phyloP scores from a whole-genome alignment of 176 grass and related monocot species.

The Eleusine coracana region DNA sequence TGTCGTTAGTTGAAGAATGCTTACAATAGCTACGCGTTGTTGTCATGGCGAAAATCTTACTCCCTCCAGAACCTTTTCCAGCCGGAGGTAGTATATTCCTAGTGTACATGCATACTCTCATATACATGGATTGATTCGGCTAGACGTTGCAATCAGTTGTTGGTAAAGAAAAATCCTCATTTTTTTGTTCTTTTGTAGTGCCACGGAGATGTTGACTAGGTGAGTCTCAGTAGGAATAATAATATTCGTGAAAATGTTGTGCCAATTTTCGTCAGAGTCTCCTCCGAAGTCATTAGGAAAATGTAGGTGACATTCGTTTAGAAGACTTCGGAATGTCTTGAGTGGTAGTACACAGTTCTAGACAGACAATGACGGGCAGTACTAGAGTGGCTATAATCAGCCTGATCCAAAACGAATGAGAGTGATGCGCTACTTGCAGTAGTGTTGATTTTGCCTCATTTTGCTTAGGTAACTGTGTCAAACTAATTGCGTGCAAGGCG shows the following conservation, averaged over 20 bases:
- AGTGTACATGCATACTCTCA: no score
- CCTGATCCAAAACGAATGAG: neutral
- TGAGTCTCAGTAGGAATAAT: neutral
- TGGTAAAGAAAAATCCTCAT: neutral
- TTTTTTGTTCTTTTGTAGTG: neutral
- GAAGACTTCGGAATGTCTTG: neutral
- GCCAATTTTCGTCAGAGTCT: neutral
- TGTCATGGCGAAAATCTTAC: neutral
- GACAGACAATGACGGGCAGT: neutral
- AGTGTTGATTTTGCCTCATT: neutral
- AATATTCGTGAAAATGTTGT: neutral
- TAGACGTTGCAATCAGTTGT: neutral
- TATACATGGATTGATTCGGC: neutral
- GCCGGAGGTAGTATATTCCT: no score
- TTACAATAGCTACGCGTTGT: neutral
- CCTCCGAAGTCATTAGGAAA: neutral
- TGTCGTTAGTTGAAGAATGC: neutral
- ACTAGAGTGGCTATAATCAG: neutral
- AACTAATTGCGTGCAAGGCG: neutral
- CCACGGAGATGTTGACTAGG: neutral
- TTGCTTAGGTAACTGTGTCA: neutral
- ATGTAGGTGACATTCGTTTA: neutral
- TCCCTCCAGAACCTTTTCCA: no score
- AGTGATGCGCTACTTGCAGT: neutral
- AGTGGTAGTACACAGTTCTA: neutral